These are phyloP conservation scores for Fusarium sulawesiense DNA, from an alignment of 2,329 filamentous ascomycete species.

Conservation along the genomic window DNA sequence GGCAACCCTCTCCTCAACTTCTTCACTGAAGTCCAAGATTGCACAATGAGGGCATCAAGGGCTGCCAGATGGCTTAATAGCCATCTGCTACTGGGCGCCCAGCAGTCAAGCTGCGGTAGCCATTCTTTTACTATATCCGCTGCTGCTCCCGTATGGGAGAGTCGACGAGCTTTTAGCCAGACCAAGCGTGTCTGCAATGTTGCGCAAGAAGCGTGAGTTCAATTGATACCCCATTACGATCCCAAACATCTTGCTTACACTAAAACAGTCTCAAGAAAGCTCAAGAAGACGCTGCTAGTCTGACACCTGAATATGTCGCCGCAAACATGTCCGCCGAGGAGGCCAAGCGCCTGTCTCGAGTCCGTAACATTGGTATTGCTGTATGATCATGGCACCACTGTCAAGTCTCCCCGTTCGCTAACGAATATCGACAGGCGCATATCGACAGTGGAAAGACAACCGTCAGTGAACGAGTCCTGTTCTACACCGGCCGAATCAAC, in stretches of 20 bases:
- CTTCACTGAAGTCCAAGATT: conserved; percentile 40
- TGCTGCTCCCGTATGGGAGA: conserved; percentile 39
- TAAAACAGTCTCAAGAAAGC: conserved; percentile 60
- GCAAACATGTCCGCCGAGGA: conserved; percentile 85
- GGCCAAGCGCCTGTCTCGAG: conserved; percentile 78
- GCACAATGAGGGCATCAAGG: conserved; percentile 55
- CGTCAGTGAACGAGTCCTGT: conserved; percentile 93
- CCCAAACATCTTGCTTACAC: conserved; percentile 28
- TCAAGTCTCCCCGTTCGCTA: conserved; percentile 15
- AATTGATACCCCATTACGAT: conserved; percentile 3
- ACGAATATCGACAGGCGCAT: conserved; percentile 73
- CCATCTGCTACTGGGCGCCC: conserved; percentile 50
- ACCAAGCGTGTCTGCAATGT: conserved; percentile 49
- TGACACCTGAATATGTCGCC: conserved; percentile 72
- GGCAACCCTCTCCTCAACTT: conserved; percentile 45
- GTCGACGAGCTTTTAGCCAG: conserved; percentile 51
- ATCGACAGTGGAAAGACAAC: conserved; percentile 99
- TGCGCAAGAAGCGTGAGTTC: conserved; percentile 57
- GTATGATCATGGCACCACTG: conserved; percentile 58
- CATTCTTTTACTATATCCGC: conserved; percentile 46
- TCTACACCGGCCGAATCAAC: conserved; percentile 97
- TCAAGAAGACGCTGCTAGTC: conserved; percentile 62
- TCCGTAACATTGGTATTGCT: conserved; percentile 98
- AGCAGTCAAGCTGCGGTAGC: conserved; percentile 44
- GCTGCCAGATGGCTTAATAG: conserved; percentile 56